These are phyloP conservation scores for Metschnikowia picachoensis DNA, from an alignment of 805 yeast genomes.

Conservation along the genomic window DNA sequence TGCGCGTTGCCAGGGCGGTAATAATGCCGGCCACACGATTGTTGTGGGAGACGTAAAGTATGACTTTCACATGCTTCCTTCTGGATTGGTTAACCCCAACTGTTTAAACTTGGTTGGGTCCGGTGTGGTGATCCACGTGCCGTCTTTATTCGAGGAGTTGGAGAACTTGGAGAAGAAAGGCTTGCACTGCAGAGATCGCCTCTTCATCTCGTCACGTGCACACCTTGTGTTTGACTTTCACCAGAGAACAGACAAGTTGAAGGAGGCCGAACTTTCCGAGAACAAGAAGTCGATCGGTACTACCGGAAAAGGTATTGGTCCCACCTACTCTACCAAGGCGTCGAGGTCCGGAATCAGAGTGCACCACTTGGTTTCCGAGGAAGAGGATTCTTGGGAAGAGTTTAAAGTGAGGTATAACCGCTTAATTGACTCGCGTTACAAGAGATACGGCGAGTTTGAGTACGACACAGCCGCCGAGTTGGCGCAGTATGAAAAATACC, in stretches of 20 bases:
- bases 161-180: slow-evolving; percentile 80
- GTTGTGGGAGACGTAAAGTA: slow-evolving; percentile 85
- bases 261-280: slow-evolving; percentile 82
- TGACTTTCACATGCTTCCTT: slow-evolving; percentile 98
- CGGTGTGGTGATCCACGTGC: slow-evolving; percentile 95
- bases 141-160: slow-evolving; percentile 87
- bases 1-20: slow-evolving; percentile 98
- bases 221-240: slow-evolving; percentile 97
- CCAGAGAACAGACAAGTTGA: slow-evolving; percentile 91
- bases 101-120: slow-evolving; percentile 89
- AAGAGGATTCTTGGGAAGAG: slow-evolving; percentile 90
- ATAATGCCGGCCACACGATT: slow-evolving; percentile 98
- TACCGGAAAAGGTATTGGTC: slow-evolving; percentile 98
- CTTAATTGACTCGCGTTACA: slow-evolving; percentile 72
- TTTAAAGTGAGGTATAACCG: slow-evolving; percentile 76
- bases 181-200: slow-evolving; percentile 64
- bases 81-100: slow-evolving; percentile 93
- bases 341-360: slow-evolving; percentile 95
- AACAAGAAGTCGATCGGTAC: slow-evolving; percentile 91
- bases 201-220: slow-evolving; percentile 89
- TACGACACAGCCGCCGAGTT: slow-evolving; percentile 81
- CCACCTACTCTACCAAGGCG: slow-evolving; percentile 95
- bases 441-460: slow-evolving; percentile 91
- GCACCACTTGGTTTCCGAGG: slow-evolving; percentile 88
- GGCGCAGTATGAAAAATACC: slow-evolving; percentile 67